Percentiles rank a stretch among this genome's conserved stretches.
These are phyloP conservation scores for Fusarium sp. DNA, from an alignment of 2,329 filamentous ascomycete species.

Conservation along the genomic window DNA sequence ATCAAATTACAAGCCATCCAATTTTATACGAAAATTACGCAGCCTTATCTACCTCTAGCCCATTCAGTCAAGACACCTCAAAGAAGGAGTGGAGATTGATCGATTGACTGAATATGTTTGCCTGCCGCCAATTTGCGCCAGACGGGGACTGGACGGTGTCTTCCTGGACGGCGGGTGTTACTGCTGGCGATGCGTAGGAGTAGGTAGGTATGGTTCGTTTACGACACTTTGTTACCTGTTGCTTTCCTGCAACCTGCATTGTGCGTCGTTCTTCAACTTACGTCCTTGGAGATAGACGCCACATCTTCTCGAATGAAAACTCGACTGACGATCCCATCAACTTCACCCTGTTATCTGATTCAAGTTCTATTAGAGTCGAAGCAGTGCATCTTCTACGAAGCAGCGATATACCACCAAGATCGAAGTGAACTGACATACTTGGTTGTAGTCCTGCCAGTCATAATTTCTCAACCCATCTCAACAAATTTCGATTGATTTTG, in stretches of 20 bases:
- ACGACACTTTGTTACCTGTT: not conserved
- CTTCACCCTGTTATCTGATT: not conserved
- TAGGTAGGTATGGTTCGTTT: too few relatives aligned
- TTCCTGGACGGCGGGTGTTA: too few relatives aligned
- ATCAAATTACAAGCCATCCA: not conserved
- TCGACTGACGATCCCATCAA: not conserved
- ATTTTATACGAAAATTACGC: not conserved
- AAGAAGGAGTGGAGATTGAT: not conserved
- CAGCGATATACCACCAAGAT: not conserved
- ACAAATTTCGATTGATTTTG: not conserved
- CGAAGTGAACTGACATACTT: not conserved
- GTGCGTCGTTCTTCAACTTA: not conserved
- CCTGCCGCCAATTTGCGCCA: not conserved
- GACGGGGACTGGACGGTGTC: not conserved
- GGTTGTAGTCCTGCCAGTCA: not conserved
- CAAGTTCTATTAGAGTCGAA: not conserved
- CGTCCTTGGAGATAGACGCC: too few relatives aligned
- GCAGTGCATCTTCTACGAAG: too few relatives aligned
- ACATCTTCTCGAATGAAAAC: not conserved
- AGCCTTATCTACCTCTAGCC: not conserved
- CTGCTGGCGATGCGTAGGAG: too few relatives aligned
- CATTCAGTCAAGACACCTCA: not conserved
- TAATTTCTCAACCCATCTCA: too few relatives aligned
- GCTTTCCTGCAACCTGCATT: not conserved
- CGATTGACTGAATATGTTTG: not conserved